Conservation (phyloP, 1,284 basidiomycete genomes). For the Peniophora sp. region DNA sequence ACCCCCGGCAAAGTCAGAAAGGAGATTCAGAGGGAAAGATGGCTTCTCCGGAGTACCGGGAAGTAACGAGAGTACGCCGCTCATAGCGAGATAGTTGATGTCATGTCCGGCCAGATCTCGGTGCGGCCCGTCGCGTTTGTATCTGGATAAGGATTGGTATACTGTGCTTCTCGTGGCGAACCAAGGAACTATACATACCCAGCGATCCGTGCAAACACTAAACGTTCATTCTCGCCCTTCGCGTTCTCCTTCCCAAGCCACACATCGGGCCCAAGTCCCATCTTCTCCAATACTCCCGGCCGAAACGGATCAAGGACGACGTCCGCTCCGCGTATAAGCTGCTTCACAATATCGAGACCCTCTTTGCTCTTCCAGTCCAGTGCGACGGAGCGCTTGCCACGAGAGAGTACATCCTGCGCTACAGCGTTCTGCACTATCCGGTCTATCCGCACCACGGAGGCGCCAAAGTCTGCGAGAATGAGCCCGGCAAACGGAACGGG, state of each 20-base stretch:
- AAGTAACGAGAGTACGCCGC: slow-evolving; percentile 72
- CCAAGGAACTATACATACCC: slow-evolving; percentile 37
- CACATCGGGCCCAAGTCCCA: slow-evolving; percentile 71
- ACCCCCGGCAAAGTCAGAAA: slow-evolving; percentile 81
- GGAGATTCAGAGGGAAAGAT: slow-evolving; percentile 65
- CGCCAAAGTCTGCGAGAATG: slow-evolving; percentile 76
- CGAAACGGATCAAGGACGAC: slow-evolving; percentile 80
- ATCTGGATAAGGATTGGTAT: neutral
- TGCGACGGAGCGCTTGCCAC: slow-evolving; percentile 68
- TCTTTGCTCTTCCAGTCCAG: slow-evolving; percentile 51
- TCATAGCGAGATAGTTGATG: slow-evolving; percentile 81
- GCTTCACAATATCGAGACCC: slow-evolving; percentile 52
- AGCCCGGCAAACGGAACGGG: slow-evolving; percentile 80
- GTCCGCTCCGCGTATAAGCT: slow-evolving; percentile 61
- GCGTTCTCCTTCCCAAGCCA: slow-evolving; percentile 42
- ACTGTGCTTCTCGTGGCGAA: neutral
- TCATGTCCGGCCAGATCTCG: slow-evolving; percentile 77
- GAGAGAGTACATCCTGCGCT: slow-evolving; percentile 49
- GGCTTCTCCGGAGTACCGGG: slow-evolving; percentile 59
- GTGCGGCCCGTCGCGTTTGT: slow-evolving; percentile 38
- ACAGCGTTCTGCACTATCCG: slow-evolving; percentile 1
- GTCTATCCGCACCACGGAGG: slow-evolving; percentile 73
- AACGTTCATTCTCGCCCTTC: slow-evolving; percentile 46
- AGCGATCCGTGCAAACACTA: slow-evolving; percentile 60
- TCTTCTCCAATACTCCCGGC: slow-evolving; percentile 74